phyloP scores from a whole-genome alignment of 2,329 filamentous ascomycete species.

The Plenodomus tracheiphilus region DNA sequence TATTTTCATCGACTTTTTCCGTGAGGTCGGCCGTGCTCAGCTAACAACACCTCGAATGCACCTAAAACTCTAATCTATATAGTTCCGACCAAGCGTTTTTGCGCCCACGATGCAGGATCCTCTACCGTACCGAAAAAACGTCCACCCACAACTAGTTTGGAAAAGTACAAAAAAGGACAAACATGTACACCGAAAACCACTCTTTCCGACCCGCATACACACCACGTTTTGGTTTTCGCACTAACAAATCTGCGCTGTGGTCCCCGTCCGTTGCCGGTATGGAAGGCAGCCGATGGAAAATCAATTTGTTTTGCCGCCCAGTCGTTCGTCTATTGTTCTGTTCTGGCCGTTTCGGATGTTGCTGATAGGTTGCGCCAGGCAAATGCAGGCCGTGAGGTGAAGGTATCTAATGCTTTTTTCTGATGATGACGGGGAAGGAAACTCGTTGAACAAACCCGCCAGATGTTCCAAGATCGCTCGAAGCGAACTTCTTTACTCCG shows the following conservation, averaged over 20 bases:
- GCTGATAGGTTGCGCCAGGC: constrained; percentile 31
- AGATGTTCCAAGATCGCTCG: constrained; percentile 9
- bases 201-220: not conserved
- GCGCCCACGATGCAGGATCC: not conserved
- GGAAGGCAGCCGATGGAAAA: constrained; percentile 20
- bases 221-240: not conserved
- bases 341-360: not conserved
- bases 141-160: not conserved
- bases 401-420: constrained; percentile 44
- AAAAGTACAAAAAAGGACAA: constrained; percentile 2
- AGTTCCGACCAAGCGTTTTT: not conserved
- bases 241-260: not conserved
- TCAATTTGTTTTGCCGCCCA: not conserved
- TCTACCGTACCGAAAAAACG: not conserved
- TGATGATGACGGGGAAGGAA: constrained; percentile 18
- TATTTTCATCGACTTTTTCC: constrained; percentile 10
- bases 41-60: constrained; percentile 5
- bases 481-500: constrained; percentile 17
- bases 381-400: constrained; percentile 38
- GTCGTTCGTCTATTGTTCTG: not conserved
- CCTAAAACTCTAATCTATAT: constrained; percentile 12
- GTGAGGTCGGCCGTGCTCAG: constrained; percentile 4
- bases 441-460: constrained; percentile 24
- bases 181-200: constrained; percentile 24
- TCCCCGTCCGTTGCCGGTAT: not conserved